Evolutionary conservation across 768 basidiomycete species (phyloP).

Genomic region (Termitomyces sp.): DNA sequence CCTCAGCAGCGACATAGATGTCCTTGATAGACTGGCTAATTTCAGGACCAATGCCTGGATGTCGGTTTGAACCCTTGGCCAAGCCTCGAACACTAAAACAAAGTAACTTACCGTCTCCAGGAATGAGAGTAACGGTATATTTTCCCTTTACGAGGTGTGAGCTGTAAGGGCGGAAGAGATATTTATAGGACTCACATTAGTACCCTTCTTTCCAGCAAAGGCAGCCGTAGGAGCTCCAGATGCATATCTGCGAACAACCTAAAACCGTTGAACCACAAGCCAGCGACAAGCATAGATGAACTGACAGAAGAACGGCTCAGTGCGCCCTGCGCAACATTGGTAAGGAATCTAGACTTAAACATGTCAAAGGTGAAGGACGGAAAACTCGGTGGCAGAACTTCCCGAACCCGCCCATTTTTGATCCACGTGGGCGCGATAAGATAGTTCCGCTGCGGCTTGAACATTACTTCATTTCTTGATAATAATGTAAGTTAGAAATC

Average conservation of each 20-base stretch:
- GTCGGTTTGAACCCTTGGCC: conserved; percentile 8
- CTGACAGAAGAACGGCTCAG: conserved; percentile 43
- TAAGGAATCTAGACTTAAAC: conserved; percentile 51
- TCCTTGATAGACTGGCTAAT: conserved; percentile 94
- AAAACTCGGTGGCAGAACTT: conserved; percentile 8
- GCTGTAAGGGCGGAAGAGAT: neutral
- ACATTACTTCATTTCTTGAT: neutral
- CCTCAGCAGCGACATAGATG: conserved; percentile 87
- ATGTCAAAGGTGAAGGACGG: conserved; percentile 32
- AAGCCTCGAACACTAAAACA: neutral
- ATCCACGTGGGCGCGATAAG: conserved; percentile 13
- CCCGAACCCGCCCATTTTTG: conserved; percentile 7
- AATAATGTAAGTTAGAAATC: neutral
- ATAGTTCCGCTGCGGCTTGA: neutral
- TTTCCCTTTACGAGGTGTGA: conserved; percentile 62
- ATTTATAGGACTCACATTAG: conserved; percentile 55
- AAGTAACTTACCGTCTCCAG: conserved; percentile 77
- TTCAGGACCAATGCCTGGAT: conserved; percentile 93
- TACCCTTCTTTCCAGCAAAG: conserved; percentile 85
- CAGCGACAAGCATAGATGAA: neutral
- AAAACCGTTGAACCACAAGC: conserved; percentile 4
- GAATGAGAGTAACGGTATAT: conserved; percentile 93
- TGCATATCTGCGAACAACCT: conserved; percentile 49
- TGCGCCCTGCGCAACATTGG: conserved; percentile 50
- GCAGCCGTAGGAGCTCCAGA: conserved; percentile 80